Base-by-base conservation (phyloP, 306 rosid species). In the Oxytropis ochrocephala region DNA sequence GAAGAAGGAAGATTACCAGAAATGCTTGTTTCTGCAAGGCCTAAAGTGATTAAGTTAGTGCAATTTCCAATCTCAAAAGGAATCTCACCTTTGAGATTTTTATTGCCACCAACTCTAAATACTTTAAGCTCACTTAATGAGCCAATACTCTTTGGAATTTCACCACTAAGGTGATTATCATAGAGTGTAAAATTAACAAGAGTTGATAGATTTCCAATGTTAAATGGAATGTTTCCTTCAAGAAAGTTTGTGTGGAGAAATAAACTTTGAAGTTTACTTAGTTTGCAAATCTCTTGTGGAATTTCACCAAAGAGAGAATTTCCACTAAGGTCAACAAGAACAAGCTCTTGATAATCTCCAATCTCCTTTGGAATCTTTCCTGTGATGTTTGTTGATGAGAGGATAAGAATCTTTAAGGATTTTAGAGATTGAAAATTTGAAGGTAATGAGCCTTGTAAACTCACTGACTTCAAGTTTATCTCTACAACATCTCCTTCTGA, bases 61-160 rank as follows among this genome's bases (percentile, higher is more conserved):
- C 99, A 95, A 83, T 86, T 89, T 68, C 96, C 97, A 68, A 95
- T 91, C 75, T 85, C 99, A 82, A 82, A 75, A 43, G 99, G 99
- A 18, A 95, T 67, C 78, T 83, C 88, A 57, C 95, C 97, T 55
- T 84, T 84, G 1, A 95, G 83, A 39, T 83, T 74, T 53, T 81
- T 84, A 70, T 95, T 95, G 48, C 99, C 99, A 11, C 99, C 99
- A 5, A 82, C 95, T 85, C 96, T 85, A 67, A 91, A 83, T 1
- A 82, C 73, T 79, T 89, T 81, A 9, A 95, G 87, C 57, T 78
- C 85, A 17, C 63, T 82, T 44, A 95, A 70, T 38, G 59, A 81
- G 21, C 96, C 99, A 63, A 89, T 64, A 67, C 90, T 87, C 83
- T 67, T 89, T 12, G 99, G 97, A 77, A 95, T 84, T 69, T 80